Evolutionary conservation across 257 asterid species (phyloP).

Genomic region (Apocynum venetum): DNA sequence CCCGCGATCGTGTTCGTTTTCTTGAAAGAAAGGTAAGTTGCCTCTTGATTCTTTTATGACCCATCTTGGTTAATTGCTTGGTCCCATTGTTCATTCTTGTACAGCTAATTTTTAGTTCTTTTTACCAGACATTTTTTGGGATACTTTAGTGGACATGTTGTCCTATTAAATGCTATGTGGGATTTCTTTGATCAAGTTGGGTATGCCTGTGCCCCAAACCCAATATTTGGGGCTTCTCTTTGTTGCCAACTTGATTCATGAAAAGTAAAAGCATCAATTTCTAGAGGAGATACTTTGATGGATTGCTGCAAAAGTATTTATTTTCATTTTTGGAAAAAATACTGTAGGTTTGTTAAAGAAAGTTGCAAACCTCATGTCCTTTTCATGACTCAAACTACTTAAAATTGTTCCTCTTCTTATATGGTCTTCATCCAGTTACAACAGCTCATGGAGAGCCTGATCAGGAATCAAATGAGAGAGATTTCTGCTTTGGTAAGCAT

Average conservation of each 20-base stretch:
- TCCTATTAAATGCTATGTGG: neutral
- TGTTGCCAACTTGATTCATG: neutral
- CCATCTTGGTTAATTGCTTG: neutral
- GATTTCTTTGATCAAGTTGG: neutral
- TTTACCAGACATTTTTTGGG: neutral
- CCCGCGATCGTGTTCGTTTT: conserved; percentile 69
- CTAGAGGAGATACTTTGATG: neutral
- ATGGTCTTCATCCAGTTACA: conserved; percentile 47
- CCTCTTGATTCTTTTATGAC: conserved; percentile 6
- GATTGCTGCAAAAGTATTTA: neutral
- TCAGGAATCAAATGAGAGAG: conserved; percentile 63
- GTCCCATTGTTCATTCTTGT: neutral
- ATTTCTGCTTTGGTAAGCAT: conserved; percentile 53
- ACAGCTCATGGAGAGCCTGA: conserved; percentile 72
- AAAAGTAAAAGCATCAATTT: neutral
- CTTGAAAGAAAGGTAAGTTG: conserved; percentile 76
- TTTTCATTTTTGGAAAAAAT: neutral
- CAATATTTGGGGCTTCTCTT: neutral
- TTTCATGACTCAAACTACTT: conserved; percentile 13
- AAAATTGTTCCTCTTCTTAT: conserved; percentile 16
- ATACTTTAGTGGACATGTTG: neutral
- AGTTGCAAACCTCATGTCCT: neutral
- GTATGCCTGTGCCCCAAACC: neutral
- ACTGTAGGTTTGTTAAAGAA: neutral
- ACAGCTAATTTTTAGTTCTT: neutral